These are phyloP conservation scores for Pelagomonas calceolata DNA, from an alignment of 108 stramenopile species.

Conservation along the genomic window DNA sequence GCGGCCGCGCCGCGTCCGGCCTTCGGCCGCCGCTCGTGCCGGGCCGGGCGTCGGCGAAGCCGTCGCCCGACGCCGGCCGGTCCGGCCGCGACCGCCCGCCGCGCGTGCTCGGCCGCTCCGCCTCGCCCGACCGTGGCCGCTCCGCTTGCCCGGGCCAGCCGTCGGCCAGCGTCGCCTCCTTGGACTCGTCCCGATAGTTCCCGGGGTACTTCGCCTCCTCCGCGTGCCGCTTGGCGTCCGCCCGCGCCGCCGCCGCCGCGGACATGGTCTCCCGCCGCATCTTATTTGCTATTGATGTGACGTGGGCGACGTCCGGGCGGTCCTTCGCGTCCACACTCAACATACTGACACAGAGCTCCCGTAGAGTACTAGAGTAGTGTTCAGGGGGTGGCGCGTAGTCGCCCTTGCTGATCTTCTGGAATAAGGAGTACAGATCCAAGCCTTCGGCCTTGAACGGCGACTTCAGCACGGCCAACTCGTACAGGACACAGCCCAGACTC, in stretches of 20 bases:
- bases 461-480: slow-evolving; percentile 48
- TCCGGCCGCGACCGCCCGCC: too few species aligned
- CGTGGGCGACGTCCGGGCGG: slow-evolving; percentile 1
- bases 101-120: not conserved
- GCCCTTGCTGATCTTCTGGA: slow-evolving; percentile 40
- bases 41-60: too few species aligned
- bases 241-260: not conserved
- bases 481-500: slow-evolving; percentile 50
- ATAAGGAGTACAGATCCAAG: slow-evolving; percentile 28
- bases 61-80: too few species aligned
- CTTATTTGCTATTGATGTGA: not conserved
- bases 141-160: too few species aligned
- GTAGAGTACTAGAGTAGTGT: slow-evolving; percentile 23
- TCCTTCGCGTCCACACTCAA: slow-evolving; percentile 22
- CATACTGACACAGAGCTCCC: slow-evolving; percentile 24
- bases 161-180: slow-evolving; percentile 1
- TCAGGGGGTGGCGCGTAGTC: slow-evolving; percentile 33
- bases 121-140: not conserved
- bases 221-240: not conserved
- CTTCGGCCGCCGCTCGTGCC: too few species aligned
- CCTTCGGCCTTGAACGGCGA: slow-evolving; percentile 46
- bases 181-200: not conserved
- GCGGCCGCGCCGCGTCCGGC: too few species aligned
- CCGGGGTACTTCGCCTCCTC: not conserved
- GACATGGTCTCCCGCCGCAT: not conserved